Percentiles rank a stretch among this genome's conserved stretches.
Evolutionary conservation across 1,139 yeast genomes (phyloP).

Genomic region (Lodderomyces parapsilosis): DNA sequence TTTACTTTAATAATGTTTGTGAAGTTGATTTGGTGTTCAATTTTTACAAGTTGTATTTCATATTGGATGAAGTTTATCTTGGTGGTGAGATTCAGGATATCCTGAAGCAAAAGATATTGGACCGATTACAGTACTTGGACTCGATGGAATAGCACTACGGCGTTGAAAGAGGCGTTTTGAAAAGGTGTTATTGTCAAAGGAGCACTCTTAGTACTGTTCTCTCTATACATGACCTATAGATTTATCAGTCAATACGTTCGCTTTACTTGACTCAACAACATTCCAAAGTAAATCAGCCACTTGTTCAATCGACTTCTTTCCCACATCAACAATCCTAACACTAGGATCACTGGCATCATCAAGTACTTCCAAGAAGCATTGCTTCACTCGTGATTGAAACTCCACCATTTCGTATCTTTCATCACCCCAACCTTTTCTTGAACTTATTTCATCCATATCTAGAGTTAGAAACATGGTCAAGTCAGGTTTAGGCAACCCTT

Average conservation of each 20-base stretch:
- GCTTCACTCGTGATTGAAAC: slow-evolving; percentile 70
- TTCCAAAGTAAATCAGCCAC: slow-evolving; percentile 44
- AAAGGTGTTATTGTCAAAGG: neutral
- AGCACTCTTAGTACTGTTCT: neutral
- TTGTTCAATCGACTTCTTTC: slow-evolving; percentile 52
- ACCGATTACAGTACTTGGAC: slow-evolving; percentile 52
- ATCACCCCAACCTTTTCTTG: slow-evolving; percentile 82
- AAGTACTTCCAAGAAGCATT: slow-evolving; percentile 53
- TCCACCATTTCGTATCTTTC: slow-evolving; percentile 81
- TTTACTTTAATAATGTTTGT: slow-evolving; percentile 87
- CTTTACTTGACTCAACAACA: slow-evolving; percentile 15
- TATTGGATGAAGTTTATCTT: slow-evolving; percentile 71
- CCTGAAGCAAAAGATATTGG: slow-evolving; percentile 56
- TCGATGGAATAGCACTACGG: slow-evolving; percentile 26
- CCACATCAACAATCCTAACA: slow-evolving; percentile 58
- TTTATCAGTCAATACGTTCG: slow-evolving; percentile 15
- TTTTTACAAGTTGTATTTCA: slow-evolving; percentile 68
- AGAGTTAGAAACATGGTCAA: slow-evolving; percentile 74
- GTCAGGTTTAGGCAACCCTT: slow-evolving; percentile 88
- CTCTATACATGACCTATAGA: slow-evolving; percentile 14
- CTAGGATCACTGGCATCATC: slow-evolving; percentile 24
- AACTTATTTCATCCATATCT: slow-evolving; percentile 43
- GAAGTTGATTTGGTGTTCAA: slow-evolving; percentile 88
- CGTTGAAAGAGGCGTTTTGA: neutral
- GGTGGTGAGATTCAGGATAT: slow-evolving; percentile 82